A percentile compares a stretch with the other conserved stretches of the same genome.
Evolutionary conservation across 1,139 yeast genomes (phyloP).

Genomic region (Blastobotrys aristatus): DNA sequence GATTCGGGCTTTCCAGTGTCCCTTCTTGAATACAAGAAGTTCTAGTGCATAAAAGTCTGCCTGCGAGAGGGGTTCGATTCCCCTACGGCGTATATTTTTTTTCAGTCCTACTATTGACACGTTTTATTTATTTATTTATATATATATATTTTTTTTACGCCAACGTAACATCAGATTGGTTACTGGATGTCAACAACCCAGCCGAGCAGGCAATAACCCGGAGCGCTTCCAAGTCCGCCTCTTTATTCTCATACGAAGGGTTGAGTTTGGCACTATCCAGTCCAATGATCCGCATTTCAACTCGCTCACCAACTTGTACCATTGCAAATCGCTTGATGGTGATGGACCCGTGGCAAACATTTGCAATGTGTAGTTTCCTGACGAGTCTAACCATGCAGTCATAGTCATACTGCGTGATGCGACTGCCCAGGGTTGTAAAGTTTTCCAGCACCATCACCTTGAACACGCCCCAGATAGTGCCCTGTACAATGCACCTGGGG

Average conservation of each 20-base stretch:
- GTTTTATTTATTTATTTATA: too few species aligned
- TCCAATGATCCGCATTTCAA: constrained; percentile 2
- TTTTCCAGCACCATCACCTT: constrained; percentile 5
- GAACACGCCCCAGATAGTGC: constrained; percentile 9
- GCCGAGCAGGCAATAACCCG: not conserved
- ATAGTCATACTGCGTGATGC: not conserved
- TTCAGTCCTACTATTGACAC: not conserved
- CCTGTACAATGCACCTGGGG: not conserved
- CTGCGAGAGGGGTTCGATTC: constrained; percentile 8
- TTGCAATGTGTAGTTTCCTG: constrained; percentile 1
- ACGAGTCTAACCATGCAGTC: not conserved
- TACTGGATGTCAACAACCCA: not conserved
- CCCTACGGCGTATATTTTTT: constrained; percentile 5
- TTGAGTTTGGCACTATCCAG: not conserved
- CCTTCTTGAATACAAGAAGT: not conserved
- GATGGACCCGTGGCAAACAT: constrained; percentile 3
- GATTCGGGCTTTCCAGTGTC: constrained; percentile 6
- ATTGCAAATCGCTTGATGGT: constrained; percentile 5
- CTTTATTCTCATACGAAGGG: not conserved
- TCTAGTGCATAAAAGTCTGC: constrained; percentile 1
- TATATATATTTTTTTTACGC: not conserved
- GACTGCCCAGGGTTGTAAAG: not conserved
- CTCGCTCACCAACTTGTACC: not conserved
- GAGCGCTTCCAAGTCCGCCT: not conserved
- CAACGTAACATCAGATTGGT: not conserved